phyloP scores from a whole-genome alignment of 495 filamentous ascomycete genomes.

The Penicillium paxilli region DNA sequence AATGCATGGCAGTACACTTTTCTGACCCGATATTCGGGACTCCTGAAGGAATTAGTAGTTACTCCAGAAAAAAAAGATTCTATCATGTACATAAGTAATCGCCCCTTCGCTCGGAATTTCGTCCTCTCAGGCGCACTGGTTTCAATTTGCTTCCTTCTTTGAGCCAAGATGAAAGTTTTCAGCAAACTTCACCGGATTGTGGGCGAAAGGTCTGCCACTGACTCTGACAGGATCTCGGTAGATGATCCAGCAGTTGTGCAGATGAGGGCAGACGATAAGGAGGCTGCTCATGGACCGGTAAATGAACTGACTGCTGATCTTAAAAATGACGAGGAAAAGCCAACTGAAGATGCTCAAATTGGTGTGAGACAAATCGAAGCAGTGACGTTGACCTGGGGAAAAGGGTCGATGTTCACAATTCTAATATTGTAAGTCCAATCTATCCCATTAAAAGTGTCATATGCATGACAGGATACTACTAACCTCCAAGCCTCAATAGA shows the following conservation, averaged over 20 bases:
- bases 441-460: neutral
- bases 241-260: neutral
- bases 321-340: constrained; percentile 6
- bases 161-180: neutral
- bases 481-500: constrained; percentile 4
- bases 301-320: neutral
- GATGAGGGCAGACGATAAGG: constrained; percentile 7
- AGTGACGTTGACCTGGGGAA: constrained; percentile 18
- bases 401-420: constrained; percentile 2
- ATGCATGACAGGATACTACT: neutral
- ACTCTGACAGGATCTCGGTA: neutral
- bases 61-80: too few relatives aligned
- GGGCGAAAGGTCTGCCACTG: neutral
- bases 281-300: neutral
- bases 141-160: neutral
- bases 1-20: neutral
- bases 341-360: constrained; percentile 10
- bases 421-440: constrained; percentile 3
- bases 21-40: neutral
- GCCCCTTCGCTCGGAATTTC: neutral
- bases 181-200: neutral
- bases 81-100: too few relatives aligned
- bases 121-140: neutral
- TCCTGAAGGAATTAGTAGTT: neutral
- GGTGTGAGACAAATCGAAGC: constrained; percentile 25